Evolutionary conservation across 106 monocot genomes (phyloP), one percentile per base, ranked within the genome.

Genomic region (Xerophyta viscosa): DNA sequence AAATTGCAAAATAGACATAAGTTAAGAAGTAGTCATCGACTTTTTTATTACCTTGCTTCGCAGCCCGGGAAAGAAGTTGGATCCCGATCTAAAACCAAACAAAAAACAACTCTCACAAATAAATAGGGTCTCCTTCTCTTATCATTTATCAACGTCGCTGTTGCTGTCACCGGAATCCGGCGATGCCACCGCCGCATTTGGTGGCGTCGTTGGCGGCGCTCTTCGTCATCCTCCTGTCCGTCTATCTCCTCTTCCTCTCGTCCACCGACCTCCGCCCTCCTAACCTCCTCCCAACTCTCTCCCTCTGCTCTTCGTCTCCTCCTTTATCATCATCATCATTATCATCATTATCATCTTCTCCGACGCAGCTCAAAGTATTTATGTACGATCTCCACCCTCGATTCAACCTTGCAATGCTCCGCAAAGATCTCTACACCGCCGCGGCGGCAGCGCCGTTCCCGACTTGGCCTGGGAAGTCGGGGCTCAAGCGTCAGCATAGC

Each of bases 381-480:
- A 88, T 88, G 94, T 94, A 94, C 67, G 78, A 88, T 44, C 88
- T 94, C 27, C 88, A 88, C 19, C 70, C 60, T 27, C 80, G 88
- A 5, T 94, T 94, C 84, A 77, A 94, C 56, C 39, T 94, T 67
- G 75, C 45, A 22, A 94, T 94, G 94, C 61, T 94, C 17, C 62
- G 58, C 21, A 54, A 29, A 33, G 33, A 33, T 33, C 5, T 33
- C 7, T 33, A 5, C 29, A 20, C 30, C 7, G 43, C 27, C 3
- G 27, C 19, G 20, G 60, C 24, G 8, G 22, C 31, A 22, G 55
- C 49, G 33, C 47, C 48, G 21, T 60, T 92, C 15, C 92, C 92
- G 39, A 46, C 63, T 31, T 83, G 81, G 85, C 88, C 88, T 29
- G 9, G 20, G 57, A 43, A 46, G 2, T 48, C 65, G 15, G 88